Conservation (phyloP, 2,329 filamentous ascomycete genomes). For the Huntiella omanensis region DNA sequence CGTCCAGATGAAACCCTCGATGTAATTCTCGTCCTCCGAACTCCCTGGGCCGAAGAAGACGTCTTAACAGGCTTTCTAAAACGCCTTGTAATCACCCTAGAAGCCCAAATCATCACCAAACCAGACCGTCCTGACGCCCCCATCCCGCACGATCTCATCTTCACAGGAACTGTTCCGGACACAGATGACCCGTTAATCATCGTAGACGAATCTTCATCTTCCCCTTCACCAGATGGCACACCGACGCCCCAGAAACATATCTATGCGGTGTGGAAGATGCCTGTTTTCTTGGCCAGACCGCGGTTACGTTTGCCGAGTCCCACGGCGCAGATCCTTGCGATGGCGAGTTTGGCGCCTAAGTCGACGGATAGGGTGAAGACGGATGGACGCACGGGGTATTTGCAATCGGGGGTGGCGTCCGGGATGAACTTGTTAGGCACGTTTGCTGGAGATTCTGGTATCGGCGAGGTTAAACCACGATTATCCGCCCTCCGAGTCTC, state of each 20-base stretch:
- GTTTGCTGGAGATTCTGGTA: conserved; percentile 45
- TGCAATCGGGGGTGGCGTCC: conserved; percentile 48
- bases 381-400: conserved; percentile 26
- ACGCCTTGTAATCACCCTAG: conserved; percentile 45
- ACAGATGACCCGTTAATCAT: conserved; percentile 31
- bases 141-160: conserved; percentile 37
- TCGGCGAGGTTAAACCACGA: conserved; percentile 42
- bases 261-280: conserved; percentile 40
- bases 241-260: conserved; percentile 20
- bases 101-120: conserved; percentile 45
- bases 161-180: conserved; percentile 32
- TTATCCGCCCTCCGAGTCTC: conserved; percentile 59
- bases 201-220: conserved; percentile 18
- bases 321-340: conserved; percentile 44
- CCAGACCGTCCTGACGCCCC: conserved; percentile 24
- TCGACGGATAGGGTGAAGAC: conserved; percentile 3
- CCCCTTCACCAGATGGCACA: neutral
- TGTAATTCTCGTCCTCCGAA: conserved; percentile 49
- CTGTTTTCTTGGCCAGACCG: conserved; percentile 38
- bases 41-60: conserved; percentile 38
- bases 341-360: conserved; percentile 37
- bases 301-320: conserved; percentile 48
- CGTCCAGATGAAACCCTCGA: conserved; percentile 51
- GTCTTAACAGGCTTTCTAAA: conserved; percentile 39
- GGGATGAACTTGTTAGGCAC: conserved; percentile 63